Base-by-base conservation (phyloP, 2,329 filamentous ascomycete species). In the Passalora sequoiae region DNA sequence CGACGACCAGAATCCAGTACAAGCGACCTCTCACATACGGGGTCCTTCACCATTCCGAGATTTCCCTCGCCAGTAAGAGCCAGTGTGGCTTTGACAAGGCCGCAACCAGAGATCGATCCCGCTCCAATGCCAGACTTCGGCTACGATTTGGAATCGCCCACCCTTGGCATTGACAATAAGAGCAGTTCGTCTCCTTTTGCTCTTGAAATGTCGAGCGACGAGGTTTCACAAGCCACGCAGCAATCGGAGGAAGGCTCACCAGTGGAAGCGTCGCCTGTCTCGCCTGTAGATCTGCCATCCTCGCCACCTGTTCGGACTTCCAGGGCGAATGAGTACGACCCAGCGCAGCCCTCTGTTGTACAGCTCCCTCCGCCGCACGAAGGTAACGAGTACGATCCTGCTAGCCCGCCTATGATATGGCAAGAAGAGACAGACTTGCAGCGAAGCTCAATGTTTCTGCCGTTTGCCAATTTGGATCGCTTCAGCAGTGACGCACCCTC, bases 21-120 rank as follows among this genome's bases (percentile, higher is more conserved):
- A 30, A 51, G 44, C 9, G 38, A 49, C 30, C 38, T 39, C 13
- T 49, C 44, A 17, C 45, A 9, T 4, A 6, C 50, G 15, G 38
- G 36, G 20, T 30, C 42, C 2, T 61, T 66, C 49, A 65, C 55
- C 38, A 64, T 69, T 32, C 63, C 65, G 2, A 60, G 43, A 3
- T 66, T 71, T 17, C 62, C 62, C 1, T 61, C 56, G 13, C 57
- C 60, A 31, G 53, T 48, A 29, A 55, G 55, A 33, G 45, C 48
- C 8, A 37, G 43, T 6, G 48, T 50, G 1, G 43, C 53, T 5
- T 19, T 55, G 12, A 45, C 41, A 7, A 17, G 38, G 4, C 38
- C 41, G 12, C 46, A 31, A 1, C 46, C 43, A 6, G 37, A 46
- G 20, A 44, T 43, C 29, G 45, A 49, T 16, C 49, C 44, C 27